These are phyloP conservation scores for Eucalyptus albens DNA, from an alignment of 345 rosid genomes.

Conservation along the genomic window DNA sequence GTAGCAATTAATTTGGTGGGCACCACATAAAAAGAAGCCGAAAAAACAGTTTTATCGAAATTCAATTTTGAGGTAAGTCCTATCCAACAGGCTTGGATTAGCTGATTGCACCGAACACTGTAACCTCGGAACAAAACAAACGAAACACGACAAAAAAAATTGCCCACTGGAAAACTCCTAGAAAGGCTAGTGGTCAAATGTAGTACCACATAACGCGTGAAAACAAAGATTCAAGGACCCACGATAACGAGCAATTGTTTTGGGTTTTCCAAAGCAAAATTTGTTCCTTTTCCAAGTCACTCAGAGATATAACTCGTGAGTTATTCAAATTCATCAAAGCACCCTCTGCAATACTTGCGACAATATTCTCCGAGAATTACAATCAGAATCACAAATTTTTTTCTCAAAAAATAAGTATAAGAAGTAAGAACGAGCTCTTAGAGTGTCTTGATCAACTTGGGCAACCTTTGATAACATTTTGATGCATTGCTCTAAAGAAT, in stretches of 20 bases:
- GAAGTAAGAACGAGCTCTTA: neutral
- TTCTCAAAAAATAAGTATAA: neutral
- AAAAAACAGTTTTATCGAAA: neutral
- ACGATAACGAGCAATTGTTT: neutral
- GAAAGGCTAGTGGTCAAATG: neutral
- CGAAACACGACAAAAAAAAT: neutral
- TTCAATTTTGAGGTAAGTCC: neutral
- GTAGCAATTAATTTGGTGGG: neutral
- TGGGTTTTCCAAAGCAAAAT: neutral
- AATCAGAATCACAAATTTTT: neutral
- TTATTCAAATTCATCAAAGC: neutral
- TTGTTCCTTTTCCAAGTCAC: neutral
- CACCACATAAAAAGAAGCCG: neutral
- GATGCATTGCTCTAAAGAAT: neutral
- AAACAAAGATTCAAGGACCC: neutral
- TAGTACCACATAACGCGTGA: neutral
- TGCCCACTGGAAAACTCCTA: neutral
- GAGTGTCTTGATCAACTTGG: neutral
- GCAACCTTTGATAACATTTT: neutral
- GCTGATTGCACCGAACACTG: neutral
- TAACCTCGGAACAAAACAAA: neutral
- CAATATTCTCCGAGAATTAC: neutral
- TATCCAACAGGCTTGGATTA: neutral
- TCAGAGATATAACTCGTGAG: neutral
- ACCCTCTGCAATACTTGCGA: neutral